phyloP scores from a whole-genome alignment of 257 asterid species.

The Paulownia fortunei region DNA sequence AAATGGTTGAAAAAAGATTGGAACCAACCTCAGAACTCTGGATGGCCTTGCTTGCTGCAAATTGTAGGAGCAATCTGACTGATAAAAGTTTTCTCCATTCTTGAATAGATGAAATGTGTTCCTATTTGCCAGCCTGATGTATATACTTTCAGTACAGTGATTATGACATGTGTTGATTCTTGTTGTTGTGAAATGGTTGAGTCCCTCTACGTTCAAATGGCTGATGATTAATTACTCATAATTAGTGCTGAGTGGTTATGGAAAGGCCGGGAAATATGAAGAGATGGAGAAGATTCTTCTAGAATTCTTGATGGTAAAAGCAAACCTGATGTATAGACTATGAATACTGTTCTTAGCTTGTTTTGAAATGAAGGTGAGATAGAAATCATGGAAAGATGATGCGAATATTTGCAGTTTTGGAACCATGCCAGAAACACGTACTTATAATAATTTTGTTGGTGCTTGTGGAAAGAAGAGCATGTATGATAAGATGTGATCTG shows the following conservation, averaged over 20 bases:
- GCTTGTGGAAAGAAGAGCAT: constrained; percentile 55
- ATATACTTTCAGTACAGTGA: constrained; percentile 44
- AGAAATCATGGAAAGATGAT: constrained; percentile 54
- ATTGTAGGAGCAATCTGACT: constrained; percentile 44
- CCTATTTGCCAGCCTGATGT: constrained; percentile 54
- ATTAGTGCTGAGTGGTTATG: constrained; percentile 49
- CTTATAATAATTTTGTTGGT: constrained; percentile 51
- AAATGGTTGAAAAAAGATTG: constrained; percentile 46
- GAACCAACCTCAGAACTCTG: constrained; percentile 47
- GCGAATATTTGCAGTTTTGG: constrained; percentile 47
- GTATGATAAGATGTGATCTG: constrained; percentile 53
- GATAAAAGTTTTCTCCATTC: constrained; percentile 40
- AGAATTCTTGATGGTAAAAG: constrained; percentile 48
- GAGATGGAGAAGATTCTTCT: constrained; percentile 47
- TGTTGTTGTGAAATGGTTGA: constrained; percentile 40
- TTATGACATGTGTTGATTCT: constrained; percentile 51
- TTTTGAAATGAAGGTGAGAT: constrained; percentile 45
- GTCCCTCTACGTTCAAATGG: constrained; percentile 47
- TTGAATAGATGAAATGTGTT: constrained; percentile 38
- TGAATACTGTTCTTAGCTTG: constrained; percentile 31
- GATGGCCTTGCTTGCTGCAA: constrained; percentile 49
- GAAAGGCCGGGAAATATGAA: constrained; percentile 47
- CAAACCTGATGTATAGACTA: constrained; percentile 48
- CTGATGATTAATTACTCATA: constrained; percentile 41
- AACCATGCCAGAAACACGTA: constrained; percentile 47